Percentiles rank a stretch among this genome's conserved stretches.
Evolutionary conservation across 2,329 filamentous ascomycete species (phyloP).

Genomic region (Myriosclerotinia scirpicola): DNA sequence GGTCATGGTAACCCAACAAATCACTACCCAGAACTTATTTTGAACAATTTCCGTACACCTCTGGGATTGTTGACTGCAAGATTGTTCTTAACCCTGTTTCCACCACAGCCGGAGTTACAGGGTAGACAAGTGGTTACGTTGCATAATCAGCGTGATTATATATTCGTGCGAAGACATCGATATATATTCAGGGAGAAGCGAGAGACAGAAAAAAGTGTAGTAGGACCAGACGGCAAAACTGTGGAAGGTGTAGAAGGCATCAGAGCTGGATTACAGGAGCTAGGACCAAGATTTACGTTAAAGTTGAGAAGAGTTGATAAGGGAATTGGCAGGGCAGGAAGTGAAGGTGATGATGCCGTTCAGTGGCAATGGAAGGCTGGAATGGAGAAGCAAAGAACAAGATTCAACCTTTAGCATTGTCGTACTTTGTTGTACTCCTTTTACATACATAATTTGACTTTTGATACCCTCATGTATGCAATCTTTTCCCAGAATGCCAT

Average conservation of each 20-base stretch:
- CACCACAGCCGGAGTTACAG: constrained; percentile 76
- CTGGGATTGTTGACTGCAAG: constrained; percentile 85
- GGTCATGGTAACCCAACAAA: constrained; percentile 87
- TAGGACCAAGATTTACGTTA: constrained; percentile 79
- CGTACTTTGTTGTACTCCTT: constrained; percentile 3
- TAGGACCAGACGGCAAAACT: constrained; percentile 76
- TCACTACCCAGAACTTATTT: constrained; percentile 83
- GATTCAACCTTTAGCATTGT: constrained; percentile 78
- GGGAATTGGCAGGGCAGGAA: constrained; percentile 71
- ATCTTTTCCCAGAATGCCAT: not conserved
- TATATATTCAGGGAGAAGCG: constrained; percentile 93
- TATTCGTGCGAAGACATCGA: constrained; percentile 86
- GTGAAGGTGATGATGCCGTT: constrained; percentile 49
- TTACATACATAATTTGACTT: constrained; percentile 34
- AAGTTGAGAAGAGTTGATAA: constrained; percentile 91
- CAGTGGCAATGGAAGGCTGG: constrained; percentile 95
- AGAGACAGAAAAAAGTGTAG: constrained; percentile 81
- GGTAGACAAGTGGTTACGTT: constrained; percentile 89
- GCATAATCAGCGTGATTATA: constrained; percentile 94
- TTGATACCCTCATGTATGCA: constrained; percentile 29
- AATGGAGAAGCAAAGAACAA: constrained; percentile 91
- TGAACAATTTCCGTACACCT: constrained; percentile 95
- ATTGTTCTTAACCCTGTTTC: constrained; percentile 78
- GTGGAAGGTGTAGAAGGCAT: constrained; percentile 84
- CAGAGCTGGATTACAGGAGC: constrained; percentile 82